These are phyloP conservation scores for Phialemonium atrogriseum DNA, from an alignment of 2,329 filamentous ascomycete genomes.

Conservation along the genomic window DNA sequence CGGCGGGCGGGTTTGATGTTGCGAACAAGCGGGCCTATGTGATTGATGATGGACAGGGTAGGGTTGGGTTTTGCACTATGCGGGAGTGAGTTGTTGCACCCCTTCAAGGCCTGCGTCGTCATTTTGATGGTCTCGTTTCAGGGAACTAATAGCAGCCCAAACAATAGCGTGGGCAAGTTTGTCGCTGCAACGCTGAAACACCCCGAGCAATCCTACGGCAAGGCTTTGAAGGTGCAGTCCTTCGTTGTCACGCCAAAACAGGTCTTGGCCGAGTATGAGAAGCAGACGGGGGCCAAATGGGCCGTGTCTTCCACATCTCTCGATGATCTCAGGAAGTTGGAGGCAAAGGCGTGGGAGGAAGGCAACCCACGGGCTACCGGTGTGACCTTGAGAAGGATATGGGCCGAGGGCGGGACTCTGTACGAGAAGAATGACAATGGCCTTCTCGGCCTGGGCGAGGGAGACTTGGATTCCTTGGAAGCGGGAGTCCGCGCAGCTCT, in stretches of 20 bases:
- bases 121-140: background rate
- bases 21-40: slow-evolving; percentile 49
- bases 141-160: too few species aligned
- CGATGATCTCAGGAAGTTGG: slow-evolving; percentile 43
- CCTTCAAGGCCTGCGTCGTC: too few species aligned
- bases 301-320: slow-evolving; percentile 43
- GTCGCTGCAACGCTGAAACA: slow-evolving; percentile 54
- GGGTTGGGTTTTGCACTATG: slow-evolving; percentile 63
- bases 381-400: slow-evolving; percentile 59
- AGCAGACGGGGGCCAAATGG: slow-evolving; percentile 54
- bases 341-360: slow-evolving; percentile 50
- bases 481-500: slow-evolving; percentile 17
- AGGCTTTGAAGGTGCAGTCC: slow-evolving; percentile 59
- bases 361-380: slow-evolving; percentile 41
- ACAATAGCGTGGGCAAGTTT: slow-evolving; percentile 53
- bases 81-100: slow-evolving; percentile 51
- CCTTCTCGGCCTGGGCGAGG: slow-evolving; percentile 39
- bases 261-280: slow-evolving; percentile 60
- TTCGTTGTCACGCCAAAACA: slow-evolving; percentile 57
- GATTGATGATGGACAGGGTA: slow-evolving; percentile 52
- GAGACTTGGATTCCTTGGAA: slow-evolving; percentile 43
- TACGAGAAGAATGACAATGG: slow-evolving; percentile 63
- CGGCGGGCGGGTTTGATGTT: slow-evolving; percentile 51
- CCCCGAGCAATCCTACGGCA: slow-evolving; percentile 42
- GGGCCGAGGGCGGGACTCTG: slow-evolving; percentile 63